Evolutionary conservation across 805 yeast genomes (phyloP).

Genomic region (Pichia gijzeniarum): DNA sequence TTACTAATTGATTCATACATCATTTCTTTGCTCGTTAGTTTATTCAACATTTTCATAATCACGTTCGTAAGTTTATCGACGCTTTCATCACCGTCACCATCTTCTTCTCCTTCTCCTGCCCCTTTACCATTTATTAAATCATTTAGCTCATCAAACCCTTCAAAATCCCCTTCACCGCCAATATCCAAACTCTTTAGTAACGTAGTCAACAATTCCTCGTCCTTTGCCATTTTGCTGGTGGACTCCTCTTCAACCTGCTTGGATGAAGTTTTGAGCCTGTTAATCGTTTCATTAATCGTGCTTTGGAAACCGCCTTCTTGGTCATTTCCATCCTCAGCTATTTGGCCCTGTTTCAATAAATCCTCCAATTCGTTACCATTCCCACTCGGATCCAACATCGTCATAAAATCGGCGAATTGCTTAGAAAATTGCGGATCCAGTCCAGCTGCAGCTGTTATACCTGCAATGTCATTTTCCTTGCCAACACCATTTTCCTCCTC

Average conservation of each 20-base stretch:
- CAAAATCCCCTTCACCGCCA: constrained; percentile 4
- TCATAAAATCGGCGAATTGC: constrained; percentile 14
- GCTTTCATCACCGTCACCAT: constrained; percentile 19
- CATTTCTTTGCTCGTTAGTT: constrained; percentile 77
- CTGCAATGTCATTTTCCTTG: background rate
- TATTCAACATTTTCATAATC: constrained; percentile 68
- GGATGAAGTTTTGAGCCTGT: constrained; percentile 74
- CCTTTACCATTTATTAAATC: background rate
- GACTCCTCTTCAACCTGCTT: constrained; percentile 54
- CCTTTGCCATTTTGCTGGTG: constrained; percentile 31
- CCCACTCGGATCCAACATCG: constrained; percentile 15
- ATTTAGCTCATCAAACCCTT: constrained; percentile 30
- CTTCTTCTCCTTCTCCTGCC: background rate
- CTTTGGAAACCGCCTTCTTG: constrained; percentile 45
- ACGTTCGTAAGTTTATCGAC: constrained; percentile 43
- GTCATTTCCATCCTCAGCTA: constrained; percentile 26
- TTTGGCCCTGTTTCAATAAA: constrained; percentile 12
- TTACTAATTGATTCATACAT: constrained; percentile 86
- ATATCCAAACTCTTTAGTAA: constrained; percentile 56
- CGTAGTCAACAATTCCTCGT: constrained; percentile 51
- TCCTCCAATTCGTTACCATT: constrained; percentile 16
- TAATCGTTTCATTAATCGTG: constrained; percentile 74
- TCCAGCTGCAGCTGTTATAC: background rate
- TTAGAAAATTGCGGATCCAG: constrained; percentile 12
- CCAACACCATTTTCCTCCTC: background rate